Base-by-base conservation (phyloP, 176 grass and related monocot genomes). In the Musa schizocarpa region DNA sequence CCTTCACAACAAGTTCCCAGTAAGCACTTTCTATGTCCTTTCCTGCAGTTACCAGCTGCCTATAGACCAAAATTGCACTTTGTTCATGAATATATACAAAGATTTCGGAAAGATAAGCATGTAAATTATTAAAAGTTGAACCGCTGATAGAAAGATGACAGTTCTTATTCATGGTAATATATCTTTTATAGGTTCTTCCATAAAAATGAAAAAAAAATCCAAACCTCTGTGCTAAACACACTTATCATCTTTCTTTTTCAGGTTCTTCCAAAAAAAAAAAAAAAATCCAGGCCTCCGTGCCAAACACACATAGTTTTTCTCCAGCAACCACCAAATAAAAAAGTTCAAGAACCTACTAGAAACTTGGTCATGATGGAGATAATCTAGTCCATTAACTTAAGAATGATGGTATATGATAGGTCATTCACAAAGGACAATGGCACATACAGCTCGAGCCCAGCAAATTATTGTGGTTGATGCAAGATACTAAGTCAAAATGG, bases 1-100 rank as follows among this genome's bases (percentile, higher is more conserved):
- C 96, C 82, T 94, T 94, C 51, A 99, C 91, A 72, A 99, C 96
- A 34, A 99, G 96, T 86, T 92, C 96, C 96, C 96, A 99, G 71
- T 99, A 99, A 20, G 82, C 82, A 2, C 27, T 86, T 72, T 99
- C 86, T 9, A 85, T 92, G 14, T 95, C 88, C 75, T 99, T 99
- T 73, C 86, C 96, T 53, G 82, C 62, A n/a, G 82, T 81, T 79
- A 94, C 78, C 82, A 99, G 88, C 62, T 89, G 64, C 55, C 89
- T 74, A 17, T 54, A 74, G 16, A 74, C 16, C 17, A 23, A 52
- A 22, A 23, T 53, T 72, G 29, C 19, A 68, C 65, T 68, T 68
- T 12, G 13, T 14, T 68, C 13, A 10, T 83, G 81, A 63, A 74
- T 78, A 82, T 79, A 54, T 48, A 51, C 14, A 55, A 74, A 62